Evolutionary conservation across 2,329 filamentous ascomycete species (phyloP).

Genomic region (Chaetoscypha palmicola): DNA sequence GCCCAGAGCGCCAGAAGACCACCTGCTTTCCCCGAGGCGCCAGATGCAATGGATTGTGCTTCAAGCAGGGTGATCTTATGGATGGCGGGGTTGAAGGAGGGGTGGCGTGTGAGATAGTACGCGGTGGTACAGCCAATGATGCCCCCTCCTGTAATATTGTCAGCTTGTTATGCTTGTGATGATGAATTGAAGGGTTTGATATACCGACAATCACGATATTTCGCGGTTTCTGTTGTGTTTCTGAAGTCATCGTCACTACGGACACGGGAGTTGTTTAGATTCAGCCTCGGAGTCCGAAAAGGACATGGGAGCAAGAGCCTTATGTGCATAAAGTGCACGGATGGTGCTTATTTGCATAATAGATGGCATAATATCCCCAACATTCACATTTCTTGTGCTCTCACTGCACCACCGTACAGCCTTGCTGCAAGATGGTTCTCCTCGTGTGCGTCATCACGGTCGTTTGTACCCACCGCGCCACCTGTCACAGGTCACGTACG

Average conservation of each 20-base stretch:
- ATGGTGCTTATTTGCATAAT: not conserved
- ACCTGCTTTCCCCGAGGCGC: constrained; percentile 89
- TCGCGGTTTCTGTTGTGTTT: constrained; percentile 12
- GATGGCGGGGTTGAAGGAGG: constrained; percentile 64
- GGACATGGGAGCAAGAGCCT: not conserved
- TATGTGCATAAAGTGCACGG: not conserved
- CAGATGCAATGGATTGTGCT: constrained; percentile 77
- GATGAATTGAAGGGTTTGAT: not conserved
- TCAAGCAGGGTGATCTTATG: constrained; percentile 84
- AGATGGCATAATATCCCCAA: not conserved
- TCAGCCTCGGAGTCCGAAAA: too few relatives aligned
- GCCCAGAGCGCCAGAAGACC: constrained; percentile 88
- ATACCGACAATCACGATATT: constrained; percentile 32
- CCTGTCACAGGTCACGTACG: too few relatives aligned
- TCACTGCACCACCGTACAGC: not conserved
- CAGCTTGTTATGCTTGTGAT: not conserved
- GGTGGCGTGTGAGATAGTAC: constrained; percentile 84
- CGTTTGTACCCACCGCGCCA: too few relatives aligned
- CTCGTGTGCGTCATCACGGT: not conserved
- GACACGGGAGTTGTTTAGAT: too few relatives aligned
- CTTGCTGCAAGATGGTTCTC: not conserved
- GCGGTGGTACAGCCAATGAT: constrained; percentile 89
- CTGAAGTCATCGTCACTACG: constrained; percentile 17
- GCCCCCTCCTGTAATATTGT: constrained; percentile 52
- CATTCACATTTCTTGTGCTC: too few relatives aligned